Conservation (phyloP, 345 rosid genomes). For the Jatropha curcas region DNA sequence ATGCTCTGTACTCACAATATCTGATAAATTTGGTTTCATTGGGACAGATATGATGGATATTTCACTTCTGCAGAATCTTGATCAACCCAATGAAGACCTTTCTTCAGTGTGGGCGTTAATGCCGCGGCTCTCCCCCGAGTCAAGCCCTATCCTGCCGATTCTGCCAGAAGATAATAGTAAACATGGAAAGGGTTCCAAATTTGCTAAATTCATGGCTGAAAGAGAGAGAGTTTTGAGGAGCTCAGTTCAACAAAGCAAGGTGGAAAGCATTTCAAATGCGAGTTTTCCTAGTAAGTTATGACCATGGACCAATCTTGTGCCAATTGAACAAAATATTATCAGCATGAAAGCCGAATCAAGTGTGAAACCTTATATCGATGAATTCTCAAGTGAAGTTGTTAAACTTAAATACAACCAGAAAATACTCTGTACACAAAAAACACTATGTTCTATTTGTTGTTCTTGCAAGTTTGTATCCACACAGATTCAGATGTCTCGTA, state of each 20-base stretch:
- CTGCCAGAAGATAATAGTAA: conserved; percentile 49
- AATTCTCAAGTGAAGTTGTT: too few relatives aligned
- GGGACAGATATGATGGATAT: conserved; percentile 54
- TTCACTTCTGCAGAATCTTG: conserved; percentile 58
- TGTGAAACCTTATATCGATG: too few relatives aligned
- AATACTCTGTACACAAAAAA: too few relatives aligned
- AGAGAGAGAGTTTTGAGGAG: conserved; percentile 43
- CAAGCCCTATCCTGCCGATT: conserved; percentile 41
- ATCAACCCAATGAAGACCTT: conserved; percentile 59
- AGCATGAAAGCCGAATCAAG: too few relatives aligned
- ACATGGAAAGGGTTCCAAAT: conserved; percentile 68
- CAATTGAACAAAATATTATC: too few relatives aligned
- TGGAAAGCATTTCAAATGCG: conserved; percentile 33
- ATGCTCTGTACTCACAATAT: background rate
- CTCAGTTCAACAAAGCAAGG: conserved; percentile 27
- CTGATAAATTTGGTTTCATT: conserved; percentile 3
- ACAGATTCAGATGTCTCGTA: too few relatives aligned
- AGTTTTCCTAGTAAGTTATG: conserved; percentile 64
- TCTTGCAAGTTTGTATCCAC: too few relatives aligned
- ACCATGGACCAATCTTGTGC: conserved; percentile 18
- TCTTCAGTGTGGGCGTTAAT: conserved; percentile 82
- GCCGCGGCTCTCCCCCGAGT: conserved; percentile 66
- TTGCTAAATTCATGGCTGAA: conserved; percentile 78
- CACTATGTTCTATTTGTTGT: too few relatives aligned
- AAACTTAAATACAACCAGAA: too few relatives aligned